Evolutionary conservation across 2,329 filamentous ascomycete species (phyloP), one percentile per base, ranked within the genome.

Genomic region (Aspergillus sp.): DNA sequence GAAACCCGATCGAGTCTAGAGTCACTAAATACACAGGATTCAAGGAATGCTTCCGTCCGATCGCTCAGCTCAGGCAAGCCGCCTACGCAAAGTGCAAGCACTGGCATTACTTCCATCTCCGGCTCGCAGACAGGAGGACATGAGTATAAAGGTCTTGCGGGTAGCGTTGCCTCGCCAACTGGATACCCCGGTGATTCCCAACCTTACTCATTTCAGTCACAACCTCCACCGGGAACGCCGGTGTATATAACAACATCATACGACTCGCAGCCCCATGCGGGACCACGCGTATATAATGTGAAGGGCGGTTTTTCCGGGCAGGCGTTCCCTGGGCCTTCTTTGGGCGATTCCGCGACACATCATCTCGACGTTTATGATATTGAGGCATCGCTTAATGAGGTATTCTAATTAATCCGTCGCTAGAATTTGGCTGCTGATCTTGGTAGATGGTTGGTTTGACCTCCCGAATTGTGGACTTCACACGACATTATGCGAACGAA

Each of bases 331-430:
- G 64, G 57, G 45, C 72, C 67, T 21, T 77, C 77, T 19, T 19
- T 19, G 59, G 69, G 68, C 52, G 78, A 81, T 49, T 73, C 76
- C 46, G 81, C 87, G n/a, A 88, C 88, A 68, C 79, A 85, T 39
- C 85, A 88, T 70, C 73, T 88, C 3, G 85, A 88, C 40, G 79
- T 81, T 47, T 87, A 84, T 61, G 86, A 88, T 68, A 70, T 87
- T 23, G 85, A 80, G 63, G 69, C 75, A 31, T 78, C 77, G 8
- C 69, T 80, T 37, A 78, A 77, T 61, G 79, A 81, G 71, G 79
- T 81, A 71, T 60, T 76, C 56, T 31, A 17, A 41, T 40, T 43
- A 17, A 58, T 46, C 51, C 14, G n/a, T 37, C 43, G n/a, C 49
- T 21, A 12, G 21, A 11, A 56, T 46, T 46, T 39, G 56, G 14